Percentiles rank a stretch among this genome's conserved stretches.
Evolutionary conservation across 1,284 basidiomycete genomes (phyloP).

Genomic region (Irpex sp.): DNA sequence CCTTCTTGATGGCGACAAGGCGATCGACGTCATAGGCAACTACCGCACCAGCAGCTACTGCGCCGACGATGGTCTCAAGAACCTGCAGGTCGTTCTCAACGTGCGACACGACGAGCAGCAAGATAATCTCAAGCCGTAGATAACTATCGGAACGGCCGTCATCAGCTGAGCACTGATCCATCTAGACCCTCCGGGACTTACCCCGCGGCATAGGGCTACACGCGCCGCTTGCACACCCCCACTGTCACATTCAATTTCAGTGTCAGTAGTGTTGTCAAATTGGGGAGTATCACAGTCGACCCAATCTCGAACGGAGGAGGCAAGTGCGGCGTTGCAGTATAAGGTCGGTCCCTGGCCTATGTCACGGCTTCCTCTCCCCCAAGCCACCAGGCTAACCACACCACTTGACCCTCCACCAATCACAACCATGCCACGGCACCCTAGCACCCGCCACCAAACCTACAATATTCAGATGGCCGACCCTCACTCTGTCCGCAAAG

Average conservation of each 20-base stretch:
- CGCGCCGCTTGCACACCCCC: too few species aligned
- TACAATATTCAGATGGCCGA: slow-evolving; percentile 1
- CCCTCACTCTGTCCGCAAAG: slow-evolving; percentile 6
- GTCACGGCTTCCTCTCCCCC: too few species aligned
- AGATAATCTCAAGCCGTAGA: background rate
- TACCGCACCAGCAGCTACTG: background rate
- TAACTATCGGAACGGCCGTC: background rate
- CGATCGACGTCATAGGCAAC: background rate
- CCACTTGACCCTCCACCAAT: too few species aligned
- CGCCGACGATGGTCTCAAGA: background rate
- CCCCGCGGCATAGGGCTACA: background rate
- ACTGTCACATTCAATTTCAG: too few species aligned
- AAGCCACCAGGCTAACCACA: too few species aligned
- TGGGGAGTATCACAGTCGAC: background rate
- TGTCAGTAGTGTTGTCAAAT: too few species aligned
- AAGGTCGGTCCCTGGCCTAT: background rate
- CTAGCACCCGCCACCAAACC: background rate
- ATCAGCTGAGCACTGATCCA: background rate
- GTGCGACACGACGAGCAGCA: background rate
- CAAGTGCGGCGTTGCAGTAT: background rate
- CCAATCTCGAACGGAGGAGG: background rate
- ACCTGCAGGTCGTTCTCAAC: background rate
- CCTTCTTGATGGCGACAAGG: background rate
- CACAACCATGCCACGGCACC: background rate
- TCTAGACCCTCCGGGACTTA: background rate